Evolutionary conservation across 1,284 basidiomycete species (phyloP).

Genomic region (Moesziomyces antarcticus): DNA sequence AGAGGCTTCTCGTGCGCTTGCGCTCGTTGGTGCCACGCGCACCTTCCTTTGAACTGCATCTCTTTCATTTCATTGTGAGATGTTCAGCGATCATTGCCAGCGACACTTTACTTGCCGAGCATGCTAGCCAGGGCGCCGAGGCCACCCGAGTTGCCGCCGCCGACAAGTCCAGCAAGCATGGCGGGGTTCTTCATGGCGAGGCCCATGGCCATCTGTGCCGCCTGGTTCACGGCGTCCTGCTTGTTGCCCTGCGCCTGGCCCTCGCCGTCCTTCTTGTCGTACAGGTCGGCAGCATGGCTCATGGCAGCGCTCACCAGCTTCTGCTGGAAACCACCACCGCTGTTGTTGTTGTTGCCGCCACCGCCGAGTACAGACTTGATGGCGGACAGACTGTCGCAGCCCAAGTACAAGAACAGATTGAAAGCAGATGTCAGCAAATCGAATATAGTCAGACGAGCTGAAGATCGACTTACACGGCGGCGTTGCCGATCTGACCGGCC

Average conservation of each 20-base stretch:
- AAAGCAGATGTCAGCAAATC: neutral
- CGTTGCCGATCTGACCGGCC: conserved; percentile 55
- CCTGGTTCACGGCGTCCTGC: conserved; percentile 67
- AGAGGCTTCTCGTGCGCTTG: too few relatives aligned
- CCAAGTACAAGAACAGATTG: neutral
- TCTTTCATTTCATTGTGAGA: neutral
- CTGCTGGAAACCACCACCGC: conserved; percentile 49
- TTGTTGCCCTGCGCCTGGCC: conserved; percentile 64
- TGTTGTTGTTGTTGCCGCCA: conserved; percentile 19
- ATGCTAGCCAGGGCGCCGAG: conserved; percentile 44
- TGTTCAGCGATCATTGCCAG: neutral
- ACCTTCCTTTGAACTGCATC: neutral
- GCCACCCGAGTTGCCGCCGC: conserved; percentile 52
- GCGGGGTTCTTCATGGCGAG: conserved; percentile 63
- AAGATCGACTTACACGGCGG: conserved; percentile 49
- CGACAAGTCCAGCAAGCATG: conserved; percentile 42
- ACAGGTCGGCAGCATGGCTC: conserved; percentile 48
- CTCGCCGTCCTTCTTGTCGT: conserved; percentile 56
- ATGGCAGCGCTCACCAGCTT: conserved; percentile 46
- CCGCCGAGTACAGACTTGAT: conserved; percentile 52
- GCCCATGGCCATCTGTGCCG: conserved; percentile 64
- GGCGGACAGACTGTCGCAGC: conserved; percentile 40
- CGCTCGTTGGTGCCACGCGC: too few relatives aligned
- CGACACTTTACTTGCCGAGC: conserved; percentile 26
- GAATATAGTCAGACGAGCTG: too few relatives aligned